phyloP scores from a whole-genome alignment of 371 early-diverging fungal species.

The Mortierella sp. region DNA sequence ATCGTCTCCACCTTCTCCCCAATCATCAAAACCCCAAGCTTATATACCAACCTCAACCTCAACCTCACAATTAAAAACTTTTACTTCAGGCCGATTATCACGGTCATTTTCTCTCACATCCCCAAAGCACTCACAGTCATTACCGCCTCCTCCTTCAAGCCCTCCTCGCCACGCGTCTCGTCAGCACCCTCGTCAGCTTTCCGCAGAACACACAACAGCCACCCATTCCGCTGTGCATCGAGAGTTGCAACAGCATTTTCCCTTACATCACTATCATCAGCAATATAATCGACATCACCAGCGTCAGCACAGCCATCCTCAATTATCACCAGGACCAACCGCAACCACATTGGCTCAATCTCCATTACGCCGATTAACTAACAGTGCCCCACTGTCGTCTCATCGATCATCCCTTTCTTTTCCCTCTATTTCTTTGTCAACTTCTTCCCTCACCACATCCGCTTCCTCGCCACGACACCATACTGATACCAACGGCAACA shows the following conservation, averaged over 20 bases:
- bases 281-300: slow-evolving; percentile 12
- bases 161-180: not conserved
- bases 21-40: too few species aligned
- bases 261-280: slow-evolving; percentile 5
- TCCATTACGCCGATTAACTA: slow-evolving; percentile 24
- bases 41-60: not conserved
- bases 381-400: slow-evolving; percentile 5
- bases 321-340: slow-evolving; percentile 21
- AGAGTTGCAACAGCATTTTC: slow-evolving; percentile 3
- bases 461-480: slow-evolving; percentile 23
- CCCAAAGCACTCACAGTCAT: not conserved
- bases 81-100: not conserved
- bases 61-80: not conserved
- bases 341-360: slow-evolving; percentile 34
- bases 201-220: slow-evolving; percentile 10
- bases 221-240: not conserved
- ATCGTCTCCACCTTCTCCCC: not conserved
- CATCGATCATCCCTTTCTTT: slow-evolving; percentile 13
- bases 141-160: slow-evolving; percentile 1
- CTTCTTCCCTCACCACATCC: slow-evolving; percentile 5
- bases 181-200: slow-evolving; percentile 24
- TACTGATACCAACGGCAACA: slow-evolving; percentile 19
- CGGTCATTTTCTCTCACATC: not conserved
- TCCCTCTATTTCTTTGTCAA: not conserved
- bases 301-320: slow-evolving; percentile 28